Percentiles rank a stretch among this genome's conserved stretches.
phyloP scores from a whole-genome alignment of 352 stramenopile species.

The Globisporangium apiculatum region DNA sequence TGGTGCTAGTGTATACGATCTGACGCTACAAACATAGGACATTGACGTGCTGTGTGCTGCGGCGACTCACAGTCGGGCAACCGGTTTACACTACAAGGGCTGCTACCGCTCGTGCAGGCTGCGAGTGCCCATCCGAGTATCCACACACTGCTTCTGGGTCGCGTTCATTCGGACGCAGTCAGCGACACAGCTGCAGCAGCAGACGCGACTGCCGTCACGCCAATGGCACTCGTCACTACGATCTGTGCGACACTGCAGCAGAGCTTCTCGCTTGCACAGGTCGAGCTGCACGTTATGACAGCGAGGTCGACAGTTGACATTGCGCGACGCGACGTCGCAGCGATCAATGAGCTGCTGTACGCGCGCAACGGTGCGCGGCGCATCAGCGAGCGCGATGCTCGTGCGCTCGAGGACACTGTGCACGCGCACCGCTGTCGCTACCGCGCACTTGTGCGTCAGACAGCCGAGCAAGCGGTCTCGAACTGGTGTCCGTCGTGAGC shows the following conservation, averaged over 20 bases:
- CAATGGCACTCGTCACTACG: slow-evolving; percentile 8
- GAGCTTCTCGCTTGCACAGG: slow-evolving; percentile 22
- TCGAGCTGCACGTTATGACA: slow-evolving; percentile 18
- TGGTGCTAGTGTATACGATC: background rate
- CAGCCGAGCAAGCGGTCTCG: slow-evolving; percentile 11
- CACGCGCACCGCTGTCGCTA: slow-evolving; percentile 12
- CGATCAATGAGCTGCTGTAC: slow-evolving; percentile 14
- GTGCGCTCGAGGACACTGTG: background rate
- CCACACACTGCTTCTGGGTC: slow-evolving; percentile 24
- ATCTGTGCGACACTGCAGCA: slow-evolving; percentile 12
- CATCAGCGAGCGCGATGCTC: slow-evolving; percentile 6
- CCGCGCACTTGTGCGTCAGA: slow-evolving; percentile 16
- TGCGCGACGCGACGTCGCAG: slow-evolving; percentile 7
- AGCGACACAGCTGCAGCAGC: background rate
- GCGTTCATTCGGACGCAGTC: slow-evolving; percentile 8
- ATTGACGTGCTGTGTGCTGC: background rate
- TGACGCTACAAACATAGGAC: background rate
- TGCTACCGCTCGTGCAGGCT: slow-evolving; percentile 14
- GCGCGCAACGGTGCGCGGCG: slow-evolving; percentile 2
- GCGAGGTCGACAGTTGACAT: slow-evolving; percentile 2
- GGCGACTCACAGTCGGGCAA: slow-evolving; percentile 23
- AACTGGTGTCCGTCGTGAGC: background rate
- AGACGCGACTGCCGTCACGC: background rate
- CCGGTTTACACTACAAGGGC: slow-evolving; percentile 19
- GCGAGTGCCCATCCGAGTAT: slow-evolving; percentile 17